Base-by-base conservation (phyloP, 306 rosid genomes). In the Sicyos baderoa region DNA sequence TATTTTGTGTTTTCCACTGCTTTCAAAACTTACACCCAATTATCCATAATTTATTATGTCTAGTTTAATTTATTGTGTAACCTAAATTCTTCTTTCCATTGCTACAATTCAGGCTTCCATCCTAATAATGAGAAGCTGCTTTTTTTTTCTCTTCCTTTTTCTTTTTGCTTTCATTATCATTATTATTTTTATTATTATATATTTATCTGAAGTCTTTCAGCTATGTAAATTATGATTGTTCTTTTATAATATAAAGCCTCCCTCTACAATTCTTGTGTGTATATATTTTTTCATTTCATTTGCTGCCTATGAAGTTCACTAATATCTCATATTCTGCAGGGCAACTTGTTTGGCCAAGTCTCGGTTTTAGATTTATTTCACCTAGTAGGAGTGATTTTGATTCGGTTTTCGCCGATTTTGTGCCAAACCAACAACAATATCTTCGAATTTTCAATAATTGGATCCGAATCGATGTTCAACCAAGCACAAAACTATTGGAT, bases 101-200 rank as follows among this genome's bases (percentile, higher is more conserved):
- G 62, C 54, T 59, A 70, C 42, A 40, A 49, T 72, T 72, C 82
- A 84, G 87, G 89, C 85, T 86, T 86, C 90, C 89, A 83, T 40
- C 72, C 75, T 76, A 63, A 82, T 21, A 29, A 77, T 80, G 85
- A 76, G 90, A 87, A 89, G 90, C 86, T 80, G 87, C 71, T 77
- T 79, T 85, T 79, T 32, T 32, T 32, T 25, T 25, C 3, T 25
- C 29, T 25, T 25, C n/a, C n/a, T n/a, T n/a, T n/a, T n/a, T n/a
- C 35, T 2, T 2, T 35, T 35, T 35, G 2, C 5, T 35, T 35
- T 37, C 7, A 37, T 40, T 5, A 35, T 40, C 9, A 40, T 40
- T 40, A 9, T 40, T 40, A 37, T 40, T 5, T 4, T 40, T 40
- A 40, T 40, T 40, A 9, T 40, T 40, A 40, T 40, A 18, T 64